Evolutionary conservation across 2,329 filamentous ascomycete genomes (phyloP).

Genomic region (Nemania sp.): DNA sequence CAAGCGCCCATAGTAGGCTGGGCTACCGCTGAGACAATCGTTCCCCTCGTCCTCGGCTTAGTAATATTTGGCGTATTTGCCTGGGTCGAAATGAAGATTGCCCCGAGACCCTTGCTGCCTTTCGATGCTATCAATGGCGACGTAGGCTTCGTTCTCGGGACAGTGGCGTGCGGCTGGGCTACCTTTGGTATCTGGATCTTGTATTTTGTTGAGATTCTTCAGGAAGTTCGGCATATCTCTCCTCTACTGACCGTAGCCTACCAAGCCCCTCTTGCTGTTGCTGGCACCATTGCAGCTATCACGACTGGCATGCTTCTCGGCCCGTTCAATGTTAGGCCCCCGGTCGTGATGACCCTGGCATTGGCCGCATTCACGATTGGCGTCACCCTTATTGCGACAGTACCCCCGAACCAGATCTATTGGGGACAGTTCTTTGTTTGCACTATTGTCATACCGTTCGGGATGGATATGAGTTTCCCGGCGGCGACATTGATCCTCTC

Average conservation of each 20-base stretch:
- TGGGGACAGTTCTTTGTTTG: conserved; percentile 57
- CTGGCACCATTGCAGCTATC: conserved; percentile 39
- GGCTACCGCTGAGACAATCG: conserved; percentile 53
- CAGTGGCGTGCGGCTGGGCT: conserved; percentile 49
- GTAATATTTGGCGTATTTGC: conserved; percentile 54
- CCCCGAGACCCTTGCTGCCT: conserved; percentile 54
- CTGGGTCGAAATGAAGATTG: conserved; percentile 49
- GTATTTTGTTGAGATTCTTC: conserved; percentile 47
- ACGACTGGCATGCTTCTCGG: conserved; percentile 33
- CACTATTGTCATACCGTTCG: conserved; percentile 51
- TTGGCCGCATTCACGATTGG: conserved; percentile 34
- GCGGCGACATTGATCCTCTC: conserved; percentile 55
- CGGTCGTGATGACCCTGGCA: conserved; percentile 34
- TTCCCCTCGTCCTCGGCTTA: conserved; percentile 55
- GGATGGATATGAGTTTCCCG: conserved; percentile 62
- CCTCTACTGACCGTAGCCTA: conserved; percentile 42
- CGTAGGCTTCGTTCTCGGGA: conserved; percentile 53
- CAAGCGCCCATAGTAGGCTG: conserved; percentile 59
- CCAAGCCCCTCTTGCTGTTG: conserved; percentile 38
- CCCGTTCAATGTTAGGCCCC: conserved; percentile 29
- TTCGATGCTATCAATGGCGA: conserved; percentile 51
- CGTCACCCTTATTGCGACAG: conserved; percentile 34
- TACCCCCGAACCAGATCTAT: conserved; percentile 53
- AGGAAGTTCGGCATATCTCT: conserved; percentile 38
- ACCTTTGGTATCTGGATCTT: conserved; percentile 50